Evolutionary conservation across 1,284 basidiomycete species (phyloP).

Genomic region (Microbotryum intermedium): DNA sequence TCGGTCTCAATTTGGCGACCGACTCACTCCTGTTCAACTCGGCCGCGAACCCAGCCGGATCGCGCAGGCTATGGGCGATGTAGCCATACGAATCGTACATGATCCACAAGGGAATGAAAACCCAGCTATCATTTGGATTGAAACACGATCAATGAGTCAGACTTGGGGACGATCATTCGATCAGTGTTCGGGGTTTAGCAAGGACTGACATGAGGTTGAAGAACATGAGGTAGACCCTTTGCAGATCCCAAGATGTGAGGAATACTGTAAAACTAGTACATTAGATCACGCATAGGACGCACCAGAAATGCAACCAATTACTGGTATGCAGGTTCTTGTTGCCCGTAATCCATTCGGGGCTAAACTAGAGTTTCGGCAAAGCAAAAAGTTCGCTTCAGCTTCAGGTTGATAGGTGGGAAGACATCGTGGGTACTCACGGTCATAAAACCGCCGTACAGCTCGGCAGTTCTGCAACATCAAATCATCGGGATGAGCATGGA

Average conservation of each 20-base stretch:
- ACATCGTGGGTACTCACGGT: conserved; percentile 34
- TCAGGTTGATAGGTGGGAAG: neutral
- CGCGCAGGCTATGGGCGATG: conserved; percentile 54
- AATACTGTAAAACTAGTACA: conserved; percentile 44
- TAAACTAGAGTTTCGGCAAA: conserved; percentile 43
- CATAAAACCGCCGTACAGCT: conserved; percentile 54
- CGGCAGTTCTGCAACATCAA: conserved; percentile 1
- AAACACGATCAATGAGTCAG: neutral
- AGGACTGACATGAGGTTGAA: conserved; percentile 13
- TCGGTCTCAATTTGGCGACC: neutral
- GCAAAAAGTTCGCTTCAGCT: no score
- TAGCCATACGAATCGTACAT: conserved; percentile 65
- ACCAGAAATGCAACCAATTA: no score
- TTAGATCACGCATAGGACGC: no score
- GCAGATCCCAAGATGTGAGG: neutral
- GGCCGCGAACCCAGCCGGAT: neutral
- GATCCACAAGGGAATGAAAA: conserved; percentile 60
- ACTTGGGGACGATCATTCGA: neutral
- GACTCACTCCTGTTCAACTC: neutral
- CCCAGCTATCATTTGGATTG: conserved; percentile 54
- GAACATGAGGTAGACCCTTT: conserved; percentile 24
- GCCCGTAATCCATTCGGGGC: conserved; percentile 71
- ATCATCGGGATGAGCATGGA: neutral
- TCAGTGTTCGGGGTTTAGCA: neutral
- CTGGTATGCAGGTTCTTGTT: no score